phyloP scores from a whole-genome alignment of 352 stramenopile species.

The Phytophthora lateralis region DNA sequence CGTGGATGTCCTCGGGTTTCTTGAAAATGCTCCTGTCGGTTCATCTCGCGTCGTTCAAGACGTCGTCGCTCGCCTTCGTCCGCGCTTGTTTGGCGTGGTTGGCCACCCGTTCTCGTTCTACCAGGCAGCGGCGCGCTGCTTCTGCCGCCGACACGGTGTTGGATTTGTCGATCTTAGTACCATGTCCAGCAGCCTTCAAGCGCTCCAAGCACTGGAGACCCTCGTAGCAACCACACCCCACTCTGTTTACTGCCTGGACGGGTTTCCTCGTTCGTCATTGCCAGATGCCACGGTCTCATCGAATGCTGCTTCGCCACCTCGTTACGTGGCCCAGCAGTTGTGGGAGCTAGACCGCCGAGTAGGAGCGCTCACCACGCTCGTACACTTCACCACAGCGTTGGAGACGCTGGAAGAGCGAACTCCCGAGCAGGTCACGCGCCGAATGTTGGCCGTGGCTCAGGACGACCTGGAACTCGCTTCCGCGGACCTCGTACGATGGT shows the following conservation, averaged over 20 bases:
- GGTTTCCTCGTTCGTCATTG: constrained; percentile 44
- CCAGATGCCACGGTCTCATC: constrained; percentile 8
- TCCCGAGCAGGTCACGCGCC: constrained; percentile 26
- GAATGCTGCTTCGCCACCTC: constrained; percentile 19
- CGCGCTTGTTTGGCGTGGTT: constrained; percentile 38
- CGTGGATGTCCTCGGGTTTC: constrained; percentile 30
- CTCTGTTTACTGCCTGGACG: constrained; percentile 43
- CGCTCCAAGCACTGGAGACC: constrained; percentile 25
- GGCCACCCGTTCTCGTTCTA: constrained; percentile 62
- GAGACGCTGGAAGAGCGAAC: constrained; percentile 52
- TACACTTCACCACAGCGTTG: constrained; percentile 50
- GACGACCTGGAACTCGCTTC: constrained; percentile 41
- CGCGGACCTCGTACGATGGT: constrained; percentile 35
- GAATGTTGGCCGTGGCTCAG: constrained; percentile 51
- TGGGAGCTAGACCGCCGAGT: constrained; percentile 40
- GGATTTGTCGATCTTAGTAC: constrained; percentile 35
- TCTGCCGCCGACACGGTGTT: constrained; percentile 33
- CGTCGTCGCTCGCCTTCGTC: constrained; percentile 29
- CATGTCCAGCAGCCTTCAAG: constrained; percentile 25
- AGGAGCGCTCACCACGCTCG: constrained; percentile 29
- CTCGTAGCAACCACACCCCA: constrained; percentile 32
- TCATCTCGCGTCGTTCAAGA: constrained; percentile 21
- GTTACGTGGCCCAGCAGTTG: constrained; percentile 57
- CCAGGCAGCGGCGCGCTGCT: constrained; percentile 18
- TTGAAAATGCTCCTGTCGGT: constrained; percentile 21